Evolutionary conservation across 1,284 basidiomycete genomes (phyloP), one percentile per base, ranked within the genome.

Genomic region (Tremellales sp.): DNA sequence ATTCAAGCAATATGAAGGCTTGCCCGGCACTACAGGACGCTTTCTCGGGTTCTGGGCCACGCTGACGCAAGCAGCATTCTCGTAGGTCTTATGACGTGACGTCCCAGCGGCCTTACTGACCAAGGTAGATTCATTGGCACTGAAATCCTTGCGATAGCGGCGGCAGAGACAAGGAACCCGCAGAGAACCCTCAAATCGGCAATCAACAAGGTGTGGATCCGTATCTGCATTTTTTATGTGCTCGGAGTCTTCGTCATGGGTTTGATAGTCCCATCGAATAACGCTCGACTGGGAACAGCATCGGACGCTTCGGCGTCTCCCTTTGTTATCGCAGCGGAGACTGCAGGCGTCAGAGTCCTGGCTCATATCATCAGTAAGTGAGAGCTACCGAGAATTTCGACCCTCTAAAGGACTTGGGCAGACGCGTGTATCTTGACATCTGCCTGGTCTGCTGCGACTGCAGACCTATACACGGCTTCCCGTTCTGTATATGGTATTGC

Each of bases 301-400:
- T 77, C 77, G 5, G 81, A 78, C n/a, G 86, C 86, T 34, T 79
- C 80, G 3, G 79, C 79, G 3, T 86, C 83, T 12, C 86, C 86
- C 0, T 88, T 87, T 64, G 85, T 87, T 48, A 84, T 88, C 56
- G 85, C 85, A 8, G 65, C 66, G 16, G 60, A 79, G 50, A 77
- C 74, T 27, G 82, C 85, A 1, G 81, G 84, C 14, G 87, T 89
- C 68, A 81, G 79, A 53, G 77, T 74, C 2, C 72, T 88, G 2
- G 86, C 86, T 3, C 79, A 77, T 39, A 78, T 72, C 25, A 66
- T 74, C 54, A 74, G 72, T 54, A 88, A 54, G 86, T 90, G 69
- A 89, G 90, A 63, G 85, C 85, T 5, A 80, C 5, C 8, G 2
- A n/a, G 12, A 24, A 19, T 29, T 21, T 13, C 2, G 41, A 12